Evolutionary conservation across 78 protist species (phyloP).

Genomic region (Isochrysis galbana): DNA sequence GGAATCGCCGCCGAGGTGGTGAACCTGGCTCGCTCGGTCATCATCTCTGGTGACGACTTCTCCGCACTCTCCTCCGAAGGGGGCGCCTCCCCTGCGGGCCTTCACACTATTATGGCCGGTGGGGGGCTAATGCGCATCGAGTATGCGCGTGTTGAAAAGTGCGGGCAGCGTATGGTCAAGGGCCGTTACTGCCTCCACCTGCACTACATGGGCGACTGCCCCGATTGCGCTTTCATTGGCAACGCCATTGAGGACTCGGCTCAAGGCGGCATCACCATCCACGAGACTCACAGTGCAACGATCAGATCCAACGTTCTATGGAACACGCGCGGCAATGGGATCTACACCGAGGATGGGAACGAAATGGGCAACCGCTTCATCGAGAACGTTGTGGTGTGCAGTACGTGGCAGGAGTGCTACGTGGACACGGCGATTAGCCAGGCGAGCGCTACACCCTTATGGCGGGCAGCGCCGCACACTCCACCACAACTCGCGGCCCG

Average conservation of each 20-base stretch:
- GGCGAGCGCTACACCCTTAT: no score
- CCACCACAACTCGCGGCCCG: no score
- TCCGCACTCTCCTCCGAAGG: background rate
- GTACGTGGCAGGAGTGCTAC: background rate
- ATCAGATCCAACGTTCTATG: background rate
- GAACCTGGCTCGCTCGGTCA: background rate
- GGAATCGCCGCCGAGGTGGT: background rate
- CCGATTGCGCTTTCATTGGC: background rate
- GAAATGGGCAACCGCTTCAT: background rate
- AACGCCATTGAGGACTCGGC: slow-evolving; percentile 7
- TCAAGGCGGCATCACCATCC: background rate
- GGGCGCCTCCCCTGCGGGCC: background rate
- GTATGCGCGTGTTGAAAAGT: background rate
- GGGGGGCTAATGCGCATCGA: background rate
- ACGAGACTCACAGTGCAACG: background rate
- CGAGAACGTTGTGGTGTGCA: background rate
- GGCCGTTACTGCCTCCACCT: slow-evolving; percentile 8
- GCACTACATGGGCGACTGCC: background rate
- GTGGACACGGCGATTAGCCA: background rate
- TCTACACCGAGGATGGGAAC: slow-evolving; percentile 11
- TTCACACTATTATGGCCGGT: background rate
- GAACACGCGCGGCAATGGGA: slow-evolving; percentile 13
- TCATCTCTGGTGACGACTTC: background rate
- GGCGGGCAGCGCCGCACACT: no score
- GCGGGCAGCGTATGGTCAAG: background rate